Base-by-base conservation (phyloP, 1,284 basidiomycete species). In the Ganoderma boninense region DNA sequence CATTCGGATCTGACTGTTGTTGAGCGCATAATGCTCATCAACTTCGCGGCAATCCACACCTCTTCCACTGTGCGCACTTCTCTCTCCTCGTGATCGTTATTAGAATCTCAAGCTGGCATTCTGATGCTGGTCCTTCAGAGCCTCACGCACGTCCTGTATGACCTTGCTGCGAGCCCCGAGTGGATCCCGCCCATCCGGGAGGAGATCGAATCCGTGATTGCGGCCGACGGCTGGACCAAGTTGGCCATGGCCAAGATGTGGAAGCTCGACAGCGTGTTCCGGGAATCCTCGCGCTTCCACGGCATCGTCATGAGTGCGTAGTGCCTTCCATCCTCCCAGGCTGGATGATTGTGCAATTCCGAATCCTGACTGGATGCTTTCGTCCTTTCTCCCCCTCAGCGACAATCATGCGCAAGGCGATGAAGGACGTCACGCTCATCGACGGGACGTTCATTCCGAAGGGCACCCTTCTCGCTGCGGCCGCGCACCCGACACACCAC, bases 251-350 rank as follows among this genome's bases (percentile, higher is more conserved):
- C 71, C 5, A 85, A 84, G 64, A 83, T 89, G 83, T 77, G 79
- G 69, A 86, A 86, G 68, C 72, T 89, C 35, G 87, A 89, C 73
- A 88, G 87, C 71, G 87, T 89, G 74, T 70, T 90, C 60, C 83
- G 84, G 62, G 87, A 89, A 74, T 82, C 83, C 0, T 81, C 82
- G 68, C 80, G 87, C 14, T 69, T 81, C 46, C 81, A 82, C 57
- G 82, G 81, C 0, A 72, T 81, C 23, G 74, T 67, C 63, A 43
- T 68, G 23, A 68, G 77, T 81, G 11, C 49, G 49, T 52, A n/a
- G 35, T 20, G 49, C 46, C 35, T 64, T 1, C 35, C 16, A n/a
- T 10, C 11, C 44, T 56, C 7, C 52, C 29, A 32, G 29, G 29
- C 29, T 32, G 29, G 2, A 52, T 26, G 44, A 20, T 0, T 8